Evolutionary conservation across 768 basidiomycete genomes (phyloP).

Genomic region (Hortiboletus campestris): DNA sequence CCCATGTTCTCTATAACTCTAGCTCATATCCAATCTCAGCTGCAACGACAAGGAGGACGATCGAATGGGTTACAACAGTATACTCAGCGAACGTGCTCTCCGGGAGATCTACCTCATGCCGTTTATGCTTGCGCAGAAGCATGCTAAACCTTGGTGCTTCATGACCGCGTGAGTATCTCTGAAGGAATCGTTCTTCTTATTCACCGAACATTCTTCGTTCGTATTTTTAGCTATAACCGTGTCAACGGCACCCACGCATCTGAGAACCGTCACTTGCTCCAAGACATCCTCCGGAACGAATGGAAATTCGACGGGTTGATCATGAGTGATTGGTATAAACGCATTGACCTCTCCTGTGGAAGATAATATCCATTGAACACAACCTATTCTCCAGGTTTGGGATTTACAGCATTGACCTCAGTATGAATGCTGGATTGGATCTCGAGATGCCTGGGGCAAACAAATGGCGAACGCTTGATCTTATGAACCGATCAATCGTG

Average conservation of each 20-base stretch:
- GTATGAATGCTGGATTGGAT: slow-evolving; percentile 74
- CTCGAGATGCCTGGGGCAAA: slow-evolving; percentile 78
- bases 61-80: slow-evolving; percentile 56
- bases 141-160: slow-evolving; percentile 50
- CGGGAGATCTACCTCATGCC: slow-evolving; percentile 62
- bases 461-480: slow-evolving; percentile 73
- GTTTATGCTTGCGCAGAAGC: slow-evolving; percentile 57
- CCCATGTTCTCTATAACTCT: background rate
- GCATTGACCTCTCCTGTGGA: background rate
- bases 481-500: slow-evolving; percentile 57
- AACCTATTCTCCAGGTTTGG: slow-evolving; percentile 55
- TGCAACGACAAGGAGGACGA: slow-evolving; percentile 85
- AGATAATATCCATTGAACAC: background rate
- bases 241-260: slow-evolving; percentile 74
- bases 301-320: slow-evolving; percentile 73
- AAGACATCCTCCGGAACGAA: slow-evolving; percentile 63
- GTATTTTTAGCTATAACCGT: slow-evolving; percentile 56
- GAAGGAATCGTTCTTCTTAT: background rate
- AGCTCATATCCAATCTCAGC: slow-evolving; percentile 28
- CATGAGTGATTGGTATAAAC: slow-evolving; percentile 77
- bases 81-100: slow-evolving; percentile 50
- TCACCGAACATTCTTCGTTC: background rate
- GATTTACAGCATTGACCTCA: slow-evolving; percentile 59
- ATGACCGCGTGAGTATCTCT: slow-evolving; percentile 60
- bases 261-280: slow-evolving; percentile 60